Base-by-base conservation (phyloP, 2,329 filamentous ascomycete species). In the Venturia asperata region DNA sequence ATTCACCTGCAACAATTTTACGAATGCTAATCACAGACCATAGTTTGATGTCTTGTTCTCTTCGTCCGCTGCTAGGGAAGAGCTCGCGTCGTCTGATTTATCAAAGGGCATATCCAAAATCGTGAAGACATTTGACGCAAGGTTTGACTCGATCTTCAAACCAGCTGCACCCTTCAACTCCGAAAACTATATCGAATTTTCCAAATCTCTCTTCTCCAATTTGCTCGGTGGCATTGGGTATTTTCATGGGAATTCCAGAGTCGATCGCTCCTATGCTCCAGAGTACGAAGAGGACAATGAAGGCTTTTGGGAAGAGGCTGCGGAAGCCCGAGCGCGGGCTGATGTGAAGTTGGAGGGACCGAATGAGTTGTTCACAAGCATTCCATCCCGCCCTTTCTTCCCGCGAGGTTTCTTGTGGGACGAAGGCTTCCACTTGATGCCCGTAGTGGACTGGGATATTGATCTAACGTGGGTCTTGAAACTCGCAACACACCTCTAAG, bases 321-420 rank as follows among this genome's bases (percentile, higher is more conserved):
- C 87, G 1, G 86, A 88, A 71, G 92, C 92, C 3, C 83, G 90
- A 66, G 84, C 81, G 17, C 85, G 87, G 66, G 85, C 83, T 55
- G 79, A 86, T 69, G 86, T 91, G 69, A 81, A 85, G 67, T 77
- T 87, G 0, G 91, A 92, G 72, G 91, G 91, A 0, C 91, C 92
- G 1, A 89, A 88, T 67, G 90, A 96, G 73, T 84, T 97, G 5
- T 96, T 92, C 73, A 93, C 92, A 7, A 90, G 88, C 70, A 87
- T 96, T 63, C 93, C 93, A 0, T 96, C 92, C 10, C 83, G 94
- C 9, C 89, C 93, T 0, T 95, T 96, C 78, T 97, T 97, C 77
- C 93, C 94, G 3, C 84, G 94, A 67, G 93, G 93, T 0, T 97
- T 97, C 74, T 81, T 97, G 4, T 97, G 94, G 93, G 94, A 97